These are phyloP conservation scores for Tricholoma hemisulphureum DNA, from an alignment of 768 basidiomycete species.

Conservation along the genomic window DNA sequence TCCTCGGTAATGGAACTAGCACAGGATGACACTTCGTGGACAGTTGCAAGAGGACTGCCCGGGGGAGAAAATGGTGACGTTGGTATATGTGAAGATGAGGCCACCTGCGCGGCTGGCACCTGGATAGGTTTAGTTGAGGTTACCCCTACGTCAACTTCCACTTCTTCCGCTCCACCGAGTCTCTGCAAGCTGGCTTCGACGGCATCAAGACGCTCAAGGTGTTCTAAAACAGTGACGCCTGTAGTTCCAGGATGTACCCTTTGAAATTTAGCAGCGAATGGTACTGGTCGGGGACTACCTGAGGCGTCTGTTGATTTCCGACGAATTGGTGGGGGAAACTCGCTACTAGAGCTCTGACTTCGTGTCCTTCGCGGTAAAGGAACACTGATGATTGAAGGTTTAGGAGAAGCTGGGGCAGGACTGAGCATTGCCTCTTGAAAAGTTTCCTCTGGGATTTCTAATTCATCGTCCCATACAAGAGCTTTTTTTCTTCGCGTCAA, in stretches of 20 bases:
- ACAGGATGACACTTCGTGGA: slow-evolving; percentile 54
- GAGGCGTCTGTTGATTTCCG: slow-evolving; percentile 61
- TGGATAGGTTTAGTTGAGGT: slow-evolving; percentile 29
- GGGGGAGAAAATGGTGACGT: slow-evolving; percentile 55
- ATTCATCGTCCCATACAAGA: slow-evolving; percentile 83
- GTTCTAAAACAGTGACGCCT: slow-evolving; percentile 81
- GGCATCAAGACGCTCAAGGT: slow-evolving; percentile 80
- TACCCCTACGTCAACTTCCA: slow-evolving; percentile 65
- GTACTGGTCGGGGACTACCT: slow-evolving; percentile 71
- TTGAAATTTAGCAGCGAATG: slow-evolving; percentile 81
- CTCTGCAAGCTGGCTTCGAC: slow-evolving; percentile 78
- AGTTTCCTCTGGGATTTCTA: slow-evolving; percentile 66
- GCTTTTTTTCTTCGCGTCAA: slow-evolving; percentile 80
- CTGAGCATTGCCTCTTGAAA: slow-evolving; percentile 37
- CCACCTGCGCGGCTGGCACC: slow-evolving; percentile 13
- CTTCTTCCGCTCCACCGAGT: slow-evolving; percentile 53
- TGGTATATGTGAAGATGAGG: slow-evolving; percentile 31
- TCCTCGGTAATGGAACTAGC: slow-evolving; percentile 64
- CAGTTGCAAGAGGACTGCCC: slow-evolving; percentile 57
- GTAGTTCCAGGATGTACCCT: slow-evolving; percentile 83
- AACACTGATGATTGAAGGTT: slow-evolving; percentile 59
- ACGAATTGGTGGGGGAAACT: slow-evolving; percentile 74
- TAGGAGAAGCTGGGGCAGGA: slow-evolving; percentile 52
- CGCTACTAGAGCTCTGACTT: slow-evolving; percentile 63
- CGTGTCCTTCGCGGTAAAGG: slow-evolving; percentile 53